These are phyloP conservation scores for Pholiota conissans DNA, from an alignment of 768 basidiomycete genomes.

Conservation along the genomic window DNA sequence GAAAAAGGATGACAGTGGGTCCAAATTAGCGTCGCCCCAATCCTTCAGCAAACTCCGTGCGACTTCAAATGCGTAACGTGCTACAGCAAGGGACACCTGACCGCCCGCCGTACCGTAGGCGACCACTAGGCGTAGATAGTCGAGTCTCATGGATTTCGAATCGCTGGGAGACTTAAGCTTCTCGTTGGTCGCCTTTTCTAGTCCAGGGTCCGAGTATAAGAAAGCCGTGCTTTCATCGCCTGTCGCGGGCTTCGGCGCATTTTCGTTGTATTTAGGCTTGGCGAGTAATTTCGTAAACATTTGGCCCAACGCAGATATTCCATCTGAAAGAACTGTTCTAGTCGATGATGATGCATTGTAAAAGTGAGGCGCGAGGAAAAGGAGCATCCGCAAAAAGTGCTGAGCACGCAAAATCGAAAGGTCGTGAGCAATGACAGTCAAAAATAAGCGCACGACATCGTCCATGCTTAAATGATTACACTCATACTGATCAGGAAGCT, in stretches of 20 bases:
- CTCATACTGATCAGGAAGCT: constrained; percentile 62
- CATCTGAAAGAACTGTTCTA: constrained; percentile 59
- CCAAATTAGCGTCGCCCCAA: constrained; percentile 30
- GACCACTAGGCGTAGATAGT: constrained; percentile 58
- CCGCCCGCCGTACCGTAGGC: constrained; percentile 55
- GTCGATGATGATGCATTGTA: constrained; percentile 56
- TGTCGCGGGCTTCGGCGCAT: constrained; percentile 22
- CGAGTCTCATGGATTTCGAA: constrained; percentile 56
- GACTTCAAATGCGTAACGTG: constrained; percentile 52
- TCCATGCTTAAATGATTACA: constrained; percentile 56
- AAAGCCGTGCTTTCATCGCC: constrained; percentile 28
- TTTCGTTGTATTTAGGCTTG: constrained; percentile 45
- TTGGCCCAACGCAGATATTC: constrained; percentile 63
- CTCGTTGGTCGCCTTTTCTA: constrained; percentile 36
- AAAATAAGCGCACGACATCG: constrained; percentile 67
- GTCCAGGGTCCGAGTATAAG: constrained; percentile 22
- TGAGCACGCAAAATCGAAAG: constrained; percentile 65
- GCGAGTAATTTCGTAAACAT: constrained; percentile 48
- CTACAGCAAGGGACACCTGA: constrained; percentile 36
- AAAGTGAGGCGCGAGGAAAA: constrained; percentile 53
- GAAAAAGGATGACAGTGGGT: constrained; percentile 51
- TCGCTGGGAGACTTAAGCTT: constrained; percentile 55
- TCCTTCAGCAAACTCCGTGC: constrained; percentile 59
- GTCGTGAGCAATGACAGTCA: constrained; percentile 81
- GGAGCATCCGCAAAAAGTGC: constrained; percentile 65